A percentile compares a stretch with the other conserved stretches of the same genome.
Conservation (phyloP, 176 grass and related monocot species). For the Tillandsia fasciculata region DNA sequence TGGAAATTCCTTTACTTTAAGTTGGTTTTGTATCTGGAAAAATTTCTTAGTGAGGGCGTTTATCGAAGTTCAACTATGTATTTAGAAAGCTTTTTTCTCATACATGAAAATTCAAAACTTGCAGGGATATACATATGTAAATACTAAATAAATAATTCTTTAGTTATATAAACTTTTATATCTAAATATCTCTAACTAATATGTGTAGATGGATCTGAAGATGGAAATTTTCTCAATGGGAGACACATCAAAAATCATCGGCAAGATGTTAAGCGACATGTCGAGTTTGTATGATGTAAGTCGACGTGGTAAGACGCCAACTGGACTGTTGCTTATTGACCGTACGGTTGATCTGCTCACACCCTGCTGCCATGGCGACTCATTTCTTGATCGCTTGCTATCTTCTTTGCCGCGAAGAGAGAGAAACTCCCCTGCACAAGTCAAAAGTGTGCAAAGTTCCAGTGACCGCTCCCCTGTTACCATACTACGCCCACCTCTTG, state of each 20-base stretch:
- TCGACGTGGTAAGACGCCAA: constrained; percentile 73
- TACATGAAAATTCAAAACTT: not conserved
- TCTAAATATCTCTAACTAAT: not conserved
- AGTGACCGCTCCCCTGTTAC: constrained; percentile 29
- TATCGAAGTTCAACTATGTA: no score
- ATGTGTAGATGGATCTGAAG: constrained; percentile 84
- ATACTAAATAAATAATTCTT: no score
- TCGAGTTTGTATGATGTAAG: constrained; percentile 94
- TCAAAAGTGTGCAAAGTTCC: constrained; percentile 35
- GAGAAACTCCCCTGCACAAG: constrained; percentile 25
- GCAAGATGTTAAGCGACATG: constrained; percentile 97
- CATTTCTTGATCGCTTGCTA: constrained; percentile 79
- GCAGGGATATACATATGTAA: no score
- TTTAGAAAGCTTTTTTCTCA: not conserved
- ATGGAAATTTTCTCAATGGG: constrained; percentile 95
- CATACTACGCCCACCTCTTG: constrained; percentile 48
- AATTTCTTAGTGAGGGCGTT: no score
- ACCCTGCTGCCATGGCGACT: constrained; percentile 72
- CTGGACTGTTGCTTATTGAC: constrained; percentile 82
- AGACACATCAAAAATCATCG: constrained; percentile 81
- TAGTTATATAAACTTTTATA: no score
- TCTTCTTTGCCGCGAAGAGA: constrained; percentile 57
- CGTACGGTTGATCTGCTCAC: constrained; percentile 91
- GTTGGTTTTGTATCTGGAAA: no score
- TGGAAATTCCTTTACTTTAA: no score